A percentile compares a stretch with the other conserved stretches of the same genome.
Evolutionary conservation across 495 filamentous ascomycete species (phyloP).

Genomic region (Immersiella caudata): DNA sequence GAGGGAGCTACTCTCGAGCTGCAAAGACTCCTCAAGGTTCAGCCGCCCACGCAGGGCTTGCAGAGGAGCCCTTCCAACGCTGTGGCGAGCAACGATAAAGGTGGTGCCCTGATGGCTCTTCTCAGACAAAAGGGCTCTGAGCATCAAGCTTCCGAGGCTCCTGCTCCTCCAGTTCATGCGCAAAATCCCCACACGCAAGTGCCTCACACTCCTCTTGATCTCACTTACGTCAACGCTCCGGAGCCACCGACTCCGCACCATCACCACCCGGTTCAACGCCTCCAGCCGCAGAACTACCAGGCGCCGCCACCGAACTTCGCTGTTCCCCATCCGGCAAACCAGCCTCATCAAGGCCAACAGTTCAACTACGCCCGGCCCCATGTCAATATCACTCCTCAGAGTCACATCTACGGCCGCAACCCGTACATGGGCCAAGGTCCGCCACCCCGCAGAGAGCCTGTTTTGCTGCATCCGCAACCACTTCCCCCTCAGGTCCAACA

Average conservation of each 20-base stretch:
- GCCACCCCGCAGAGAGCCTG: slow-evolving; percentile 41
- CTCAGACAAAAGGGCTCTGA: slow-evolving; percentile 33
- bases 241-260: slow-evolving; percentile 45
- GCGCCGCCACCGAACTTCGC: slow-evolving; percentile 52
- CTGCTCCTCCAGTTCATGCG: slow-evolving; percentile 8
- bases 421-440: slow-evolving; percentile 30
- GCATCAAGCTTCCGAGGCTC: slow-evolving; percentile 28
- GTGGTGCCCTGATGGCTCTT: slow-evolving; percentile 38
- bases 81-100: slow-evolving; percentile 34
- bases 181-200: slow-evolving; percentile 39
- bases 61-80: slow-evolving; percentile 35
- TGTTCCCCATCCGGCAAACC: slow-evolving; percentile 32
- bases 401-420: slow-evolving; percentile 33
- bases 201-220: slow-evolving; percentile 49
- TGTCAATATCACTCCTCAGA: slow-evolving; percentile 24
- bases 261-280: slow-evolving; percentile 44
- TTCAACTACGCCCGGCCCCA: slow-evolving; percentile 24
- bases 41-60: slow-evolving; percentile 50
- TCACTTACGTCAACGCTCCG: slow-evolving; percentile 37
- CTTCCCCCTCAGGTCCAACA: slow-evolving; percentile 55
- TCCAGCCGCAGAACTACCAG: slow-evolving; percentile 40
- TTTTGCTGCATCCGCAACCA: slow-evolving; percentile 57
- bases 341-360: slow-evolving; percentile 22
- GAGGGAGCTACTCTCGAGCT: slow-evolving; percentile 65
- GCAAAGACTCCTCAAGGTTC: slow-evolving; percentile 65